A percentile compares a stretch with the other conserved stretches of the same genome.
Evolutionary conservation across 1,284 basidiomycete genomes (phyloP).

Genomic region (Tetrapyrgos nigripes): DNA sequence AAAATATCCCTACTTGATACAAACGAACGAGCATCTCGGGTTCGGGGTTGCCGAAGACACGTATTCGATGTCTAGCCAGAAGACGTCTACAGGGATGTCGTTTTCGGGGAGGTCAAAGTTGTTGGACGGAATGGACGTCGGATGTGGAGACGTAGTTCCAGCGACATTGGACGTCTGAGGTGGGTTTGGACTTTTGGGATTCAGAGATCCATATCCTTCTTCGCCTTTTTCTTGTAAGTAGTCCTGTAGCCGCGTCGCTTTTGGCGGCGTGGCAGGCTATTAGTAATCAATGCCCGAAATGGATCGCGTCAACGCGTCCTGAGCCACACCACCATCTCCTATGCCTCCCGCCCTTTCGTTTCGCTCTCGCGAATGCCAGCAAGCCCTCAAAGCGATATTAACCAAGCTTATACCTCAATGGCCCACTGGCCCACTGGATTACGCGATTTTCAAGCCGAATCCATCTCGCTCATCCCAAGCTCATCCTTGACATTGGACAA

Average conservation of each 20-base stretch:
- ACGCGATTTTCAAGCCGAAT: neutral
- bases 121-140: conserved; percentile 88
- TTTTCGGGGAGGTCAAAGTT: conserved; percentile 91
- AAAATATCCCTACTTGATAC: conserved; percentile 96
- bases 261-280: no score
- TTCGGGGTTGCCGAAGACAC: conserved; percentile 98
- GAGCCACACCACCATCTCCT: no score
- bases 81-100: conserved; percentile 95
- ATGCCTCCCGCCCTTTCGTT: no score
- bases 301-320: no score
- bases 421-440: conserved; percentile 3
- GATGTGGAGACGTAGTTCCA: conserved; percentile 98
- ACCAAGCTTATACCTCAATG: conserved; percentile 1
- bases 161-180: conserved; percentile 88
- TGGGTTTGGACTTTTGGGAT: no score
- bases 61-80: conserved; percentile 99
- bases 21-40: conserved; percentile 95
- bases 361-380: no score
- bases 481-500: no score
- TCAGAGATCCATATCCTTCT: no score
- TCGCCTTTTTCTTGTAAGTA: no score
- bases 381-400: no score
- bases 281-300: no score
- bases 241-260: no score
- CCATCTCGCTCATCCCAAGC: neutral